Conservation (phyloP, 2,329 filamentous ascomycete species). For the Aspergillus uvarum region DNA sequence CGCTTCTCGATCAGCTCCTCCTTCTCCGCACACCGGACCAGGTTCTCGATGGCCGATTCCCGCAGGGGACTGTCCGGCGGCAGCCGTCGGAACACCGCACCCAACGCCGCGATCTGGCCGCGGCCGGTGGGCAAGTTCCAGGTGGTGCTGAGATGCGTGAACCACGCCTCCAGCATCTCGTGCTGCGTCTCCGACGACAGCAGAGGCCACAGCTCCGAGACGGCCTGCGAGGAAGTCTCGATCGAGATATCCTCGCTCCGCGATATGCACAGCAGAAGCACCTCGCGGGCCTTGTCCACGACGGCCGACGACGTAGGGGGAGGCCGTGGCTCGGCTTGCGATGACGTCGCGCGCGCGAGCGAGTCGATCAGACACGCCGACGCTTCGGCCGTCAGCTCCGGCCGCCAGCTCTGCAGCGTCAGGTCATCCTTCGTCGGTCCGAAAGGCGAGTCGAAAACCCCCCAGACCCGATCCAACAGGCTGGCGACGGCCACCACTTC, state of each 20-base stretch:
- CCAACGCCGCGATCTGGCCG: conserved; percentile 46
- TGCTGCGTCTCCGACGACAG: conserved; percentile 33
- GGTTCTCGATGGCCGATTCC: conserved; percentile 31
- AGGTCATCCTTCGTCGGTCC: conserved; percentile 40
- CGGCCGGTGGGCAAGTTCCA: conserved; percentile 42
- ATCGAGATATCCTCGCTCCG: conserved; percentile 43
- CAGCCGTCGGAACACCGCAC: conserved; percentile 40
- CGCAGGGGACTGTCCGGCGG: conserved; percentile 24
- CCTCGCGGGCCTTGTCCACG: conserved; percentile 31
- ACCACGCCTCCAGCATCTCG: conserved; percentile 41
- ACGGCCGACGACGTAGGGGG: conserved; percentile 22
- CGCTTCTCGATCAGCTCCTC: conserved; percentile 44
- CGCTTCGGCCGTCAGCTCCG: conserved; percentile 45
- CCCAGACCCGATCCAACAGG: conserved; percentile 37
- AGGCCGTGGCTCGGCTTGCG: conserved; percentile 9
- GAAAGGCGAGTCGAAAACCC: conserved; percentile 36
- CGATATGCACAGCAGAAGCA: conserved; percentile 42
- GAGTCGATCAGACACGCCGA: conserved; percentile 41
- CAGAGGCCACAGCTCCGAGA: conserved; percentile 41
- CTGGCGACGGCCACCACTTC: conserved; percentile 28
- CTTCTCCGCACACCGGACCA: conserved; percentile 36
- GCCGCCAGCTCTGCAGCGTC: conserved; percentile 40
- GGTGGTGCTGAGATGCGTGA: conserved; percentile 37
- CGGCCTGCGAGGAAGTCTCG: conserved; percentile 41
- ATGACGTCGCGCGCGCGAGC: conserved; percentile 31